These are phyloP conservation scores for Carex scoparia DNA, from an alignment of 176 grass and related monocot species.

Conservation along the genomic window DNA sequence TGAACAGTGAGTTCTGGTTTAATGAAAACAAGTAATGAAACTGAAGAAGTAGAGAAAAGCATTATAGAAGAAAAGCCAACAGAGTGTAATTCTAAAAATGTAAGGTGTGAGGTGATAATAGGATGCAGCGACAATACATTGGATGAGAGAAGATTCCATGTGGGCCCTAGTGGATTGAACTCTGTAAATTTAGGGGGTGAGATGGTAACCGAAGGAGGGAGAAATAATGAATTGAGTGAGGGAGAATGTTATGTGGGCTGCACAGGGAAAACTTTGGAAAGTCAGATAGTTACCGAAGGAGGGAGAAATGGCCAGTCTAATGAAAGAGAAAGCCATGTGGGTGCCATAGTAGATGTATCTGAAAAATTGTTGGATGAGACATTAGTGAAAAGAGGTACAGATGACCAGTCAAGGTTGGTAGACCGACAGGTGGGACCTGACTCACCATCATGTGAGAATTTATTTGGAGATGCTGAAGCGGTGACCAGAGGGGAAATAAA, in stretches of 20 bases:
- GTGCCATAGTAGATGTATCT: neutral
- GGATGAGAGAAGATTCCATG: neutral
- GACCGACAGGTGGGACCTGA: neutral
- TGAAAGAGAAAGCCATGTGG: neutral
- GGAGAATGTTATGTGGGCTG: neutral
- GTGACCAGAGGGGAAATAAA: neutral
- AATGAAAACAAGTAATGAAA: neutral
- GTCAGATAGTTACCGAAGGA: neutral
- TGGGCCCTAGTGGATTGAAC: neutral
- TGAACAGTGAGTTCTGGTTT: constrained; percentile 2
- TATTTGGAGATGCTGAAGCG: neutral
- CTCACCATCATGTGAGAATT: neutral
- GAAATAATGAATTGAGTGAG: neutral
- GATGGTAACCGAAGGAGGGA: neutral
- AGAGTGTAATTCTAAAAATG: neutral
- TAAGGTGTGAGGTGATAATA: neutral
- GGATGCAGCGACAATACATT: neutral
- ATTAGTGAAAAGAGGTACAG: neutral
- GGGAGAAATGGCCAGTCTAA: neutral
- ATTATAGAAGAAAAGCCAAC: neutral
- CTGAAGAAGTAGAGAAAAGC: neutral
- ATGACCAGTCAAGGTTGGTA: neutral
- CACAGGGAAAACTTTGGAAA: neutral
- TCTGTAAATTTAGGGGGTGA: neutral
- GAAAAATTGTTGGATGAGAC: neutral